Base-by-base conservation (phyloP, 2,329 filamentous ascomycete species). In the Chaetomium globosum region DNA sequence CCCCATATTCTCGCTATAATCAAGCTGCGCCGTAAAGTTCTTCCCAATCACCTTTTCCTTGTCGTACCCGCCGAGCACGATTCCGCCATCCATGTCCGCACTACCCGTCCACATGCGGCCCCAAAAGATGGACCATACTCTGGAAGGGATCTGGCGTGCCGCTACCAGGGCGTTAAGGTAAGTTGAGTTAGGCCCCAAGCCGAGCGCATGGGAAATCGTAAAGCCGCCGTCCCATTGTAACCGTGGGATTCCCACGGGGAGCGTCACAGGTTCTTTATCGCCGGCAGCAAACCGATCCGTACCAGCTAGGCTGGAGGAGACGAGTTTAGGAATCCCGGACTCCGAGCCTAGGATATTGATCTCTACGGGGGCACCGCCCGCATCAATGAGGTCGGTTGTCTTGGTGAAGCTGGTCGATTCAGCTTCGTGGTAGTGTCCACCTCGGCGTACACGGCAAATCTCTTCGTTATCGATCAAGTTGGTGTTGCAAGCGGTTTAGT, bases 91-190 rank as follows among this genome's bases (percentile, higher is more conserved):
- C 0, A 77, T 55, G 55, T 61, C 58, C 1, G 65, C 54, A 9
- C 69, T 65, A 5, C 67, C 67, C 13, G 70, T 64, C 72, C 70
- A 77, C 73, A 72, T 74, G 1, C 73, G 71, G 0, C 76, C 75
- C 76, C 75, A 78, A 65, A 75, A 78, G 19, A 77, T 73, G 1
- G 76, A 78, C 75, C 75, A 75, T 2, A 75, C 75, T 4, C 73
- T 63, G 1, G 73, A 73, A 2, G 69, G 67, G 36, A 74, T 74
- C 64, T 66, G 56, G 1, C 66, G 64, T 66, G 69, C 48, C 21
- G 66, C 31, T 0, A 65, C 67, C 0, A 76, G 28, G 0, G 70
- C 58, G 43, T 73, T 75, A 33, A 76, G 73, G 33, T 71, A 73
- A 0, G 74, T 75, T 1, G 75, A 76, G 60, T 76, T 75, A 0